A percentile compares a stretch with the other conserved stretches of the same genome.
phyloP scores from a whole-genome alignment of 495 filamentous ascomycete genomes.

The Massariosphaeria phaeospora region DNA sequence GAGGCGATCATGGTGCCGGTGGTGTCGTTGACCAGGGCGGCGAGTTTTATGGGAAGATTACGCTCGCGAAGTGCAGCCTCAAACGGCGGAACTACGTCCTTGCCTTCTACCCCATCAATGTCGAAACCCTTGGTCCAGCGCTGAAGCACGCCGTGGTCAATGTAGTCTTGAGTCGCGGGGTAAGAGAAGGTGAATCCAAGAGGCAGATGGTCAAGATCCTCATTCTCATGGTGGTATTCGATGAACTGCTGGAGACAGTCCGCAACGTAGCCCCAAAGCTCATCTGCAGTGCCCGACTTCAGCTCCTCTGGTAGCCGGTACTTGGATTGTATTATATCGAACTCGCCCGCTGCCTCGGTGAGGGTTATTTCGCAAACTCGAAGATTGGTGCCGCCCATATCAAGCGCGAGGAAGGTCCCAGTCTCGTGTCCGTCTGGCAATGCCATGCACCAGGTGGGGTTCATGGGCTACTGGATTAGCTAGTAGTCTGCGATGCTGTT shows the following conservation, averaged over 20 bases:
- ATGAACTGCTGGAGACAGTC: slow-evolving; percentile 96
- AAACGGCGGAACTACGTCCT: slow-evolving; percentile 91
- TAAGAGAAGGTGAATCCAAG: slow-evolving; percentile 99
- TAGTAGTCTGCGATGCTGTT: neutral
- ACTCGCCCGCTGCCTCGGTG: slow-evolving; percentile 85
- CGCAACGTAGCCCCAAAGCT: slow-evolving; percentile 96
- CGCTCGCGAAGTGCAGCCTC: slow-evolving; percentile 74
- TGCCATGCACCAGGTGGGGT: slow-evolving; percentile 95
- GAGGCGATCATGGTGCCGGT: slow-evolving; percentile 99
- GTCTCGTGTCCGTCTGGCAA: slow-evolving; percentile 86
- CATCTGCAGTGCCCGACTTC: slow-evolving; percentile 81
- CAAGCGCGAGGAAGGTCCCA: slow-evolving; percentile 86
- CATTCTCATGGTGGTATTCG: slow-evolving; percentile 73
- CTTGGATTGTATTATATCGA: slow-evolving; percentile 98
- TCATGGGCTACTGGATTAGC: slow-evolving; percentile 72
- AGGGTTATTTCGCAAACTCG: slow-evolving; percentile 95
- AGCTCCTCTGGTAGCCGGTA: slow-evolving; percentile 96
- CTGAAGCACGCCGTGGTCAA: slow-evolving; percentile 92
- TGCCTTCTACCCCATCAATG: slow-evolving; percentile 89
- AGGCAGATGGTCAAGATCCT: slow-evolving; percentile 63
- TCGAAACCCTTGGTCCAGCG: slow-evolving; percentile 99
- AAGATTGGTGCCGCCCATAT: slow-evolving; percentile 98
- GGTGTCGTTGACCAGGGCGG: slow-evolving; percentile 94
- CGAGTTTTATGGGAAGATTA: slow-evolving; percentile 86
- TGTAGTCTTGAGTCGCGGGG: slow-evolving; percentile 91